Percentiles rank a stretch among this genome's conserved stretches.
Conservation (phyloP, 352 stramenopile species). For the Phytophthora hibernalis region DNA sequence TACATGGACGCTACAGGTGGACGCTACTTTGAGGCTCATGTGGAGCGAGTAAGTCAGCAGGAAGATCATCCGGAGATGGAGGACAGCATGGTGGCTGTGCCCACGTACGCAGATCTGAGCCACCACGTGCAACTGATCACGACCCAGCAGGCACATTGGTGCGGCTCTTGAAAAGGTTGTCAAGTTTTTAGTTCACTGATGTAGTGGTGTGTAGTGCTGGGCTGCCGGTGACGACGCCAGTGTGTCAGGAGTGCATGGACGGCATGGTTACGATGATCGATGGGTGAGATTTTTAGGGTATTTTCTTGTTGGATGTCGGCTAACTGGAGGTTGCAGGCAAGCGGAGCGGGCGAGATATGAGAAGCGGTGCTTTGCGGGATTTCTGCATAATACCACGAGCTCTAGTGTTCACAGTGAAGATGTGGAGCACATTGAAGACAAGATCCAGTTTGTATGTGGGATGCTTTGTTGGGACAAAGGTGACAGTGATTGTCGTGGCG, state of each 20-base stretch:
- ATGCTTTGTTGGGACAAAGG: neutral
- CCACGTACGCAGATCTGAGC: constrained; percentile 77
- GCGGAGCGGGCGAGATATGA: constrained; percentile 75
- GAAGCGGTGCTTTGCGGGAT: constrained; percentile 70
- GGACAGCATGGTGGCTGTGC: constrained; percentile 69
- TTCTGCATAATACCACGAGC: constrained; percentile 60
- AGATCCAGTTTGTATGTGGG: constrained; percentile 72
- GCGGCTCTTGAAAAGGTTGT: constrained; percentile 2
- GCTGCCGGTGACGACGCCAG: constrained; percentile 63
- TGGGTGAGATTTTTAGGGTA: constrained; percentile 31
- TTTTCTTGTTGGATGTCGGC: neutral
- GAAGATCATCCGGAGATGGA: constrained; percentile 40
- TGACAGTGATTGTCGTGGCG: neutral
- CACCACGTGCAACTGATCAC: constrained; percentile 78
- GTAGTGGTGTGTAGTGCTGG: constrained; percentile 45
- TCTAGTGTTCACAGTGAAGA: constrained; percentile 59
- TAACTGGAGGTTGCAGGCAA: constrained; percentile 38
- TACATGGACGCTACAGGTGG: constrained; percentile 23
- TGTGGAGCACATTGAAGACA: constrained; percentile 72
- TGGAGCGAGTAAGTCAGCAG: constrained; percentile 23
- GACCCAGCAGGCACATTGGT: constrained; percentile 78
- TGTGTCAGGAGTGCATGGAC: constrained; percentile 82
- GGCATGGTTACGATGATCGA: constrained; percentile 79
- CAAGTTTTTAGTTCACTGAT: neutral
- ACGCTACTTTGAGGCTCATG: constrained; percentile 31